phyloP scores from a whole-genome alignment of 2,329 filamentous ascomycete species.

The Trichoderma pleuroti region DNA sequence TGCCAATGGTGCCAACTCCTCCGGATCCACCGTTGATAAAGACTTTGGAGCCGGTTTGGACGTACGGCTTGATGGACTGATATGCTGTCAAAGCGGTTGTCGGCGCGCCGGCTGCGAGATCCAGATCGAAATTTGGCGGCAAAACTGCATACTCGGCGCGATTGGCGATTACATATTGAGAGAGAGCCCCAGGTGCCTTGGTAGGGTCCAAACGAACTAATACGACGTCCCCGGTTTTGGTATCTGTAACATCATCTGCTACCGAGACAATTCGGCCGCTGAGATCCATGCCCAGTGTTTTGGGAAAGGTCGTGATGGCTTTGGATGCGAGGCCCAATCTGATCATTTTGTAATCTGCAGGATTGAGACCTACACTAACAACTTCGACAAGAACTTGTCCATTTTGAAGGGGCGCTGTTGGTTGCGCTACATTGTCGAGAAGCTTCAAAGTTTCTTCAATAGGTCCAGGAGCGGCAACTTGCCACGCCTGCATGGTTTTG shows the following conservation, averaged over 20 bases:
- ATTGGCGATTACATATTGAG: constrained; percentile 39
- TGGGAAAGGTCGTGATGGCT: constrained; percentile 34
- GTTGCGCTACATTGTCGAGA: constrained; percentile 8
- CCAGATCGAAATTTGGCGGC: constrained; percentile 38
- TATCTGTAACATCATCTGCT: constrained; percentile 28
- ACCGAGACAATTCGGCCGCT: constrained; percentile 44
- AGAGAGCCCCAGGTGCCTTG: constrained; percentile 39
- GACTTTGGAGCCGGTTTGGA: constrained; percentile 52
- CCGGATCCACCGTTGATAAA: constrained; percentile 66
- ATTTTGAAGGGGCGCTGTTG: constrained; percentile 23
- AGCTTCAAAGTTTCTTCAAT: constrained; percentile 27
- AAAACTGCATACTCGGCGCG: constrained; percentile 36
- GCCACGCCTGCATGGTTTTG: constrained; percentile 31
- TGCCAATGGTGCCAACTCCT: constrained; percentile 57
- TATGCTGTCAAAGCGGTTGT: constrained; percentile 49
- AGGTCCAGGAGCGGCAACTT: constrained; percentile 26
- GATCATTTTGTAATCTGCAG: constrained; percentile 48
- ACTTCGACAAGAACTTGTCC: constrained; percentile 43
- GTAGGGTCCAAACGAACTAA: constrained; percentile 36
- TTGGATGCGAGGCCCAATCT: constrained; percentile 39
- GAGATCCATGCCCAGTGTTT: constrained; percentile 49
- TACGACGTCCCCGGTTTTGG: constrained; percentile 41
- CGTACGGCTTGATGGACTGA: constrained; percentile 45
- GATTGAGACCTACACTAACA: constrained; percentile 43
- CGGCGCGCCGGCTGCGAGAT: constrained; percentile 42